Conservation (phyloP, 352 stramenopile species). For the Thraustotheca clavata region DNA sequence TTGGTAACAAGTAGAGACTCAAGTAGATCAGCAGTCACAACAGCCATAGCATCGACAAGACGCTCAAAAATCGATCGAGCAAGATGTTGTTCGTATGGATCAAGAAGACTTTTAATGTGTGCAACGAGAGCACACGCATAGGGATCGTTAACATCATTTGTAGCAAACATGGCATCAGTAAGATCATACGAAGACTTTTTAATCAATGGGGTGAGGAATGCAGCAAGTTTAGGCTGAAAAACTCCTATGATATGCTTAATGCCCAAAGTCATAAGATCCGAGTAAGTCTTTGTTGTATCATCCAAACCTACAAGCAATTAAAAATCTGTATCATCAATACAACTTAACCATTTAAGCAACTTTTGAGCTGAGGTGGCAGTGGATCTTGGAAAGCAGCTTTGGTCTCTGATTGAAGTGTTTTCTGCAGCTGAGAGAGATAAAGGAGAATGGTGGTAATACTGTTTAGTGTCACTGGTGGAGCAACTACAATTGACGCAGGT, state of each 20-base stretch:
- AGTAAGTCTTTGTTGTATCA: constrained; percentile 56
- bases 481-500: neutral
- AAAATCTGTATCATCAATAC: too few species aligned
- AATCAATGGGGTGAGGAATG: constrained; percentile 42
- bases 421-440: constrained; percentile 76
- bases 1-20: constrained; percentile 56
- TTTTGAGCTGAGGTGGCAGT: constrained; percentile 63
- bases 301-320: constrained; percentile 37
- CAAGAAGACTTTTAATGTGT: constrained; percentile 44
- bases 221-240: constrained; percentile 61
- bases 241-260: constrained; percentile 47
- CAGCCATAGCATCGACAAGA: constrained; percentile 42
- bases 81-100: constrained; percentile 39
- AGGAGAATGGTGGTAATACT: constrained; percentile 60
- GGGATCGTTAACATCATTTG: constrained; percentile 83
- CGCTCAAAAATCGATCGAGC: constrained; percentile 49
- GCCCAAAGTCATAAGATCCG: constrained; percentile 51
- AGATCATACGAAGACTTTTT: constrained; percentile 55
- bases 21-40: constrained; percentile 36
- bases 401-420: constrained; percentile 61
- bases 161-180: constrained; percentile 76
- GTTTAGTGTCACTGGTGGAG: constrained; percentile 39
- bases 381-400: constrained; percentile 54
- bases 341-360: constrained; percentile 33
- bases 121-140: constrained; percentile 71